Conservation (phyloP, 192 early-diverging fungal genomes). For the Rhizoclosmatium sp. region DNA sequence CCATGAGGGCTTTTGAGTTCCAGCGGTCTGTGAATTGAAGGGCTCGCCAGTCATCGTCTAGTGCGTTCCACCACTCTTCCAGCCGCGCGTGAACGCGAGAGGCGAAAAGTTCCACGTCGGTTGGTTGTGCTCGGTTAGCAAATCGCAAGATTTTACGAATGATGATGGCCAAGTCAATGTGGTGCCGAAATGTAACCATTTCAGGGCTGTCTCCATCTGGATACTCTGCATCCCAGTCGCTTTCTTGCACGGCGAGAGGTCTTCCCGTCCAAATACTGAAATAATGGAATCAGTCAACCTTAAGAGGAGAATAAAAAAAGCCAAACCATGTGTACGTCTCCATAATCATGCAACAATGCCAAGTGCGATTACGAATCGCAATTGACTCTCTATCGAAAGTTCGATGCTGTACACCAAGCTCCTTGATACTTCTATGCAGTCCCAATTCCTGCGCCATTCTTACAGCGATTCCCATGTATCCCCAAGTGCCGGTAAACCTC, state of each 20-base stretch:
- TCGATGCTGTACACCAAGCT: conserved; percentile 27
- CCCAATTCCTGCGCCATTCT: conserved; percentile 34
- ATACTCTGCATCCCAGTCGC: conserved; percentile 37
- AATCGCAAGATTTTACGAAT: conserved; percentile 30
- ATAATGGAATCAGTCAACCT: neutral
- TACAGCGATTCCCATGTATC: conserved; percentile 36
- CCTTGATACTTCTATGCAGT: conserved; percentile 23
- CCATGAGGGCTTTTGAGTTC: conserved; percentile 35
- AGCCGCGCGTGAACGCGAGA: neutral
- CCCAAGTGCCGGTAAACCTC: conserved; percentile 27
- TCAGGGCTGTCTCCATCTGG: conserved; percentile 18
- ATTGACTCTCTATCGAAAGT: conserved; percentile 16
- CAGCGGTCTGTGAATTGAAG: conserved; percentile 18
- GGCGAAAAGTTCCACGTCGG: conserved; percentile 15
- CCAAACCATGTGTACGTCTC: conserved; percentile 33
- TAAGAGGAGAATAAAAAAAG: neutral
- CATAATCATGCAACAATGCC: conserved; percentile 37
- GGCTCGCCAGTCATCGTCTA: conserved; percentile 26
- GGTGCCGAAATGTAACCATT: conserved; percentile 9
- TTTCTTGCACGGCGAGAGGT: conserved; percentile 31
- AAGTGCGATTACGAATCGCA: conserved; percentile 27
- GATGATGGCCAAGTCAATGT: conserved; percentile 36
- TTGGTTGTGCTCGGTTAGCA: conserved; percentile 35
- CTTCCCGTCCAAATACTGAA: conserved; percentile 35
- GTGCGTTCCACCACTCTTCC: conserved; percentile 17